Evolutionary conservation across 225 moss, liverwort and hornwort genomes (phyloP).

Genomic region (Pleurozium schreberi): DNA sequence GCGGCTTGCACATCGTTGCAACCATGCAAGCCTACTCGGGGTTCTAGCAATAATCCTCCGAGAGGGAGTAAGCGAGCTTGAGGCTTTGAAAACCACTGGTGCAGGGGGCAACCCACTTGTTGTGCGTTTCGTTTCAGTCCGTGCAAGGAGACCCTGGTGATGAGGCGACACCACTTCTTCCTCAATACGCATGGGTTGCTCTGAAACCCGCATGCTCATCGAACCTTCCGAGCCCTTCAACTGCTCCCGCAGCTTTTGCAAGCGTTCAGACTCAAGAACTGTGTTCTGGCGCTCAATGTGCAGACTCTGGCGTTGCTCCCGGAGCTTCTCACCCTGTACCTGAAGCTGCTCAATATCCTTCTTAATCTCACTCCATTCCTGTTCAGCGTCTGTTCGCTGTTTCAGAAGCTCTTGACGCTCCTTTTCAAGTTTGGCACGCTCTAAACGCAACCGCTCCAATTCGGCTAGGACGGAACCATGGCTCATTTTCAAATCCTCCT

Average conservation of each 20-base stretch:
- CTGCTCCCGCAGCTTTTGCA: conserved; percentile 60
- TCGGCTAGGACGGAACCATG: conserved; percentile 35
- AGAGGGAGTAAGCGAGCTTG: conserved; percentile 18
- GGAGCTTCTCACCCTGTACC: conserved; percentile 85
- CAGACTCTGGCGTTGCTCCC: conserved; percentile 83
- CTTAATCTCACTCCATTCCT: conserved; percentile 84
- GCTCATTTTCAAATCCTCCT: conserved; percentile 50
- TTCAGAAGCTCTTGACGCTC: conserved; percentile 67
- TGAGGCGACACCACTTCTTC: conserved; percentile 79
- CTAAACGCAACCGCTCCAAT: conserved; percentile 33
- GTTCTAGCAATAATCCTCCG: conserved; percentile 49
- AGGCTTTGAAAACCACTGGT: conserved; percentile 11
- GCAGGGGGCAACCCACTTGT: conserved; percentile 16
- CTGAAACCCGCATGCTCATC: conserved; percentile 62
- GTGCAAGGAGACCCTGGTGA: conserved; percentile 19
- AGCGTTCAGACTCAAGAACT: conserved; percentile 33
- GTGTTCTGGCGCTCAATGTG: conserved; percentile 65
- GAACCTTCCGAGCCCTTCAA: conserved; percentile 67
- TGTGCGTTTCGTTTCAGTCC: conserved; percentile 15
- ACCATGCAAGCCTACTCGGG: conserved; percentile 51
- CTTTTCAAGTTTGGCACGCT: conserved; percentile 73
- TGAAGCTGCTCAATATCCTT: conserved; percentile 86
- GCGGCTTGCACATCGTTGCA: conserved; percentile 36
- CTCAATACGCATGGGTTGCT: conserved; percentile 38
- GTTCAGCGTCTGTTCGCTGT: conserved; percentile 71